Conservation (phyloP, 345 rosid genomes). For the Bretschneidera sinensis region DNA sequence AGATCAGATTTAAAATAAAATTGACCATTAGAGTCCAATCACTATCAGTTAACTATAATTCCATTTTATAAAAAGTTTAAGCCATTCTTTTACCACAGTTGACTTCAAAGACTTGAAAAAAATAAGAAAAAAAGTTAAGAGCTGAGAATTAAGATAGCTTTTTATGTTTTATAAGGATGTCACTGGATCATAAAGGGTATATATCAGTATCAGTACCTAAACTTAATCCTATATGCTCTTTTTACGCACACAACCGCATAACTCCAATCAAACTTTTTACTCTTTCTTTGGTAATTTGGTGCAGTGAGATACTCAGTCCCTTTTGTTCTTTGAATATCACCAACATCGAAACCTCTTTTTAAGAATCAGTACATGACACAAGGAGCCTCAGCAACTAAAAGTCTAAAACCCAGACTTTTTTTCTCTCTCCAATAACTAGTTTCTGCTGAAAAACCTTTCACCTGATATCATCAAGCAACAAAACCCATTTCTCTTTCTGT, state of each 20-base stretch:
- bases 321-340: conserved; percentile 19
- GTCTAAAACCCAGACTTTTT: conserved; percentile 9
- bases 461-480: conserved; percentile 18
- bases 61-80: conserved; percentile 3
- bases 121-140: not conserved
- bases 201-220: not conserved
- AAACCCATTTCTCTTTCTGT: conserved; percentile 21
- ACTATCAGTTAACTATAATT: conserved; percentile 15
- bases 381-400: conserved; percentile 22
- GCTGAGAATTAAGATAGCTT: not conserved
- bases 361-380: conserved; percentile 22
- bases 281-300: conserved; percentile 9
- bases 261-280: conserved; percentile 14
- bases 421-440: conserved; percentile 33
- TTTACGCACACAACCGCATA: no score
- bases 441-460: conserved; percentile 17
- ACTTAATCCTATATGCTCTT: not conserved
- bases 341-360: no score
- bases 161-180: conserved; percentile 25
- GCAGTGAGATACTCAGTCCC: not conserved
- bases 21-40: conserved; percentile 20
- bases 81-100: conserved; percentile 1
- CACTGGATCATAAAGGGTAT: conserved; percentile 26
- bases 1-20: not conserved
- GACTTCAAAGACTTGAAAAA: conserved; percentile 6